These are phyloP conservation scores for Penicillium lagena DNA, from an alignment of 495 filamentous ascomycete species.

Conservation along the genomic window DNA sequence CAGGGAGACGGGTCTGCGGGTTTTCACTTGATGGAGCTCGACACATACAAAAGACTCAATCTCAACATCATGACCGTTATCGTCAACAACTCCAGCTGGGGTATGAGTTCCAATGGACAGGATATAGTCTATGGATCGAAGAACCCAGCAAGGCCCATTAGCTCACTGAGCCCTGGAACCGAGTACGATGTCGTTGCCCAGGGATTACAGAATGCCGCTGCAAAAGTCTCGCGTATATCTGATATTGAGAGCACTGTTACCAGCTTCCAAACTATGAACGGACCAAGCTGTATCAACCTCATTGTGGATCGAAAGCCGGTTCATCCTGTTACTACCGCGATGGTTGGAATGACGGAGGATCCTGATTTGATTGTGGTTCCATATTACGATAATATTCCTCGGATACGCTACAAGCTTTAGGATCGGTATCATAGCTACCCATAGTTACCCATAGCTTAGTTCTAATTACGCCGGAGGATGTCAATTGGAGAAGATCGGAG, in stretches of 20 bases:
- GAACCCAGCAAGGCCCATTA: slow-evolving; percentile 11
- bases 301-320: slow-evolving; percentile 20
- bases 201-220: slow-evolving; percentile 15
- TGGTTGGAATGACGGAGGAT: slow-evolving; percentile 21
- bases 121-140: slow-evolving; percentile 16
- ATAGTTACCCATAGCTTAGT: too few relatives aligned
- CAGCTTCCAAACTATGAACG: slow-evolving; percentile 3
- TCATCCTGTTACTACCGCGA: slow-evolving; percentile 19
- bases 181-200: slow-evolving; percentile 18
- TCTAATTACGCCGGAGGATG: too few relatives aligned
- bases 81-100: slow-evolving; percentile 22
- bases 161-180: slow-evolving; percentile 13
- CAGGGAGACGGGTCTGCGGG: slow-evolving; percentile 23
- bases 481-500: too few relatives aligned
- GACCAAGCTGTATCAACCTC: slow-evolving; percentile 17
- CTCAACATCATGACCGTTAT: slow-evolving; percentile 20
- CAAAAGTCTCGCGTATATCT: slow-evolving; percentile 1
- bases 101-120: slow-evolving; percentile 24
- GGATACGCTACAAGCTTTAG: slow-evolving; percentile 13
- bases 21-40: slow-evolving; percentile 24
- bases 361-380: slow-evolving; percentile 15
- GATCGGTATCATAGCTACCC: too few relatives aligned
- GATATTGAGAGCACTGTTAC: slow-evolving; percentile 11
- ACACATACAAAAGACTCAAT: slow-evolving; percentile 19
- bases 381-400: slow-evolving; percentile 23